Evolutionary conservation across 257 asterid genomes (phyloP).

Genomic region (Phtheirospermum japonicum): DNA sequence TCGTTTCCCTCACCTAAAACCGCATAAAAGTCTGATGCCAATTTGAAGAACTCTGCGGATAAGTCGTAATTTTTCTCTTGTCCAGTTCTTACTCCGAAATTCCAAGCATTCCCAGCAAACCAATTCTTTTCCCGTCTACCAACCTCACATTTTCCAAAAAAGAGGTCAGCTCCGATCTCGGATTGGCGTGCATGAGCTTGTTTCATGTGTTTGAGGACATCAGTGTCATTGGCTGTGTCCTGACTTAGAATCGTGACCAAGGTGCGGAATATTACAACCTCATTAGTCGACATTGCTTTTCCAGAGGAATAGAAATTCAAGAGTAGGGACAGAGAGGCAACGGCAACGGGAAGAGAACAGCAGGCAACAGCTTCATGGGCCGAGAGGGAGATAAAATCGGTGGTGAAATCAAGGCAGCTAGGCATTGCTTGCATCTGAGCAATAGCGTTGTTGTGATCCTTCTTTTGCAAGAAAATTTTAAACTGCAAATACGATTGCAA

Average conservation of each 20-base stretch:
- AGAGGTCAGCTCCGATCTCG: conserved; percentile 62
- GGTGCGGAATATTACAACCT: conserved; percentile 83
- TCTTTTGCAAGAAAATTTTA: conserved; percentile 78
- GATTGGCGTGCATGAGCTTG: conserved; percentile 57
- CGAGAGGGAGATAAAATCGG: conserved; percentile 82
- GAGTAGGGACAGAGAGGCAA: conserved; percentile 71
- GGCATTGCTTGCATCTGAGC: conserved; percentile 92
- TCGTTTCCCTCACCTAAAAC: conserved; percentile 41
- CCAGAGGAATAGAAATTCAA: conserved; percentile 62
- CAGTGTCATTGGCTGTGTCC: conserved; percentile 52
- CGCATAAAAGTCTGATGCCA: conserved; percentile 75
- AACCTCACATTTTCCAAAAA: conserved; percentile 77
- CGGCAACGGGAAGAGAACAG: conserved; percentile 66
- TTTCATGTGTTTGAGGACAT: conserved; percentile 67
- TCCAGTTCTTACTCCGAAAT: conserved; percentile 72
- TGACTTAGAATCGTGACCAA: conserved; percentile 63
- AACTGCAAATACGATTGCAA: conserved; percentile 55
- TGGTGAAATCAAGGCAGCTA: conserved; percentile 85
- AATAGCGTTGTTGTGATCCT: conserved; percentile 56
- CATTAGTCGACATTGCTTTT: conserved; percentile 64
- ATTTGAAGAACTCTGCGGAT: conserved; percentile 68
- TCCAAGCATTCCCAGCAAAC: conserved; percentile 88
- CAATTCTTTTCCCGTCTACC: conserved; percentile 88
- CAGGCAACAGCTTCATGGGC: conserved; percentile 95
- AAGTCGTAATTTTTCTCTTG: conserved; percentile 55